Percentiles rank a stretch among this genome's conserved stretches.
phyloP scores from a whole-genome alignment of 768 basidiomycete species.

The Boletus fagicola region DNA sequence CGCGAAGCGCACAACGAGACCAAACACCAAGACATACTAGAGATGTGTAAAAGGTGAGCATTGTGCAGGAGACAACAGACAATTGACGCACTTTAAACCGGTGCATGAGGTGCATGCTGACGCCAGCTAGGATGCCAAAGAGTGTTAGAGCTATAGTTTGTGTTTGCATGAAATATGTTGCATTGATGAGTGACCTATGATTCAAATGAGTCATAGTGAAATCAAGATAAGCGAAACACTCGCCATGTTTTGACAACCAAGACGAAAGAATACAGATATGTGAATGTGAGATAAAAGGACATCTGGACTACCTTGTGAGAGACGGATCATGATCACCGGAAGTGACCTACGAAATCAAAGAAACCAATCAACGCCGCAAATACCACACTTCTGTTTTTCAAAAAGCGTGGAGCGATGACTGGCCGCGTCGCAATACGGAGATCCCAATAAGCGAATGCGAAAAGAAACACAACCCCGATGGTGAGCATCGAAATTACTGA shows the following conservation, averaged over 20 bases:
- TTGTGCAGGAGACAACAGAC: neutral
- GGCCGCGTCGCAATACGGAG: constrained; percentile 53
- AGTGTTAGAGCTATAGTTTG: constrained; percentile 61
- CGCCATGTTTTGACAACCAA: constrained; percentile 51
- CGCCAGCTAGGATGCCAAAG: constrained; percentile 60
- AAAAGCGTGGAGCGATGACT: constrained; percentile 59
- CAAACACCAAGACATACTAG: constrained; percentile 49
- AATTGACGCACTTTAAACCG: constrained; percentile 50
- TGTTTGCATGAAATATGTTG: constrained; percentile 63
- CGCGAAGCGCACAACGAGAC: constrained; percentile 58
- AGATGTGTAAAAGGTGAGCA: neutral
- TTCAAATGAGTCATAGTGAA: constrained; percentile 5
- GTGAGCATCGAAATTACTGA: constrained; percentile 53
- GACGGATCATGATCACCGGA: constrained; percentile 1
- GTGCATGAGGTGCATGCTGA: constrained; percentile 49
- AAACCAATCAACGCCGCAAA: constrained; percentile 60
- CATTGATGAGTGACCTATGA: constrained; percentile 49
- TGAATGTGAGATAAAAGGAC: constrained; percentile 67
- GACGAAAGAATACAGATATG: constrained; percentile 73
- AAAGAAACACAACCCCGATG: constrained; percentile 45
- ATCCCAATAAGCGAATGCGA: constrained; percentile 46
- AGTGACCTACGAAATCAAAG: constrained; percentile 50
- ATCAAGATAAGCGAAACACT: neutral
- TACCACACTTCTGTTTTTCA: constrained; percentile 56
- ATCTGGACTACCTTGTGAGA: constrained; percentile 35